These are phyloP conservation scores for Colletotrichum limetticola DNA, from an alignment of 2,329 filamentous ascomycete genomes.

Conservation along the genomic window DNA sequence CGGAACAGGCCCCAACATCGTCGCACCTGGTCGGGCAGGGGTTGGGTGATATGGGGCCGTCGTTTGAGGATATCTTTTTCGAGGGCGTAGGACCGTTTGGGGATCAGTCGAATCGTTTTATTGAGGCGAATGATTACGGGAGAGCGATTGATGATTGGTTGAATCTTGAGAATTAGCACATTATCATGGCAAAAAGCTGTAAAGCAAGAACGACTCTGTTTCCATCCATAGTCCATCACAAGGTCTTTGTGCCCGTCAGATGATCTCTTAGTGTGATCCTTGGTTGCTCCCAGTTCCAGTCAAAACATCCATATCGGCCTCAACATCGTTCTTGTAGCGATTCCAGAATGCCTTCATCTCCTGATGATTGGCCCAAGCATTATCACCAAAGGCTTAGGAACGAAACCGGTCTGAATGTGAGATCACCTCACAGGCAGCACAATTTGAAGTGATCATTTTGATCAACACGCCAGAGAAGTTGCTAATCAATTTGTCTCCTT, in stretches of 20 bases:
- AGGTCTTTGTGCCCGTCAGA: too few relatives aligned
- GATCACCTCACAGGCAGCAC: too few relatives aligned
- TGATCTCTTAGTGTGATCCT: too few relatives aligned
- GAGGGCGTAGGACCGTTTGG: conserved; percentile 37
- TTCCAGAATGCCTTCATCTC: too few relatives aligned
- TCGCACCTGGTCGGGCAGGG: background rate
- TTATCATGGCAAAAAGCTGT: background rate
- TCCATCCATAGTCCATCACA: background rate
- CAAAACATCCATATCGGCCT: too few relatives aligned
- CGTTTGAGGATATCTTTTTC: conserved; percentile 37
- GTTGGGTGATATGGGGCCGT: conserved; percentile 6
- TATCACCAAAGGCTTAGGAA: too few relatives aligned
- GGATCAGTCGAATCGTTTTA: conserved; percentile 42
- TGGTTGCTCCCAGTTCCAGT: too few relatives aligned
- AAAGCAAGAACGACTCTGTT: background rate
- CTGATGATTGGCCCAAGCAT: too few relatives aligned
- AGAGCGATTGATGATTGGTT: conserved; percentile 49
- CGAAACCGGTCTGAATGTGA: too few relatives aligned
- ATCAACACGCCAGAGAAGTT: background rate
- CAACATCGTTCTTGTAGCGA: too few relatives aligned
- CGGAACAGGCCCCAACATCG: background rate
- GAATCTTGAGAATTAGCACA: conserved; percentile 19
- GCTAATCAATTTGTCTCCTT: background rate
- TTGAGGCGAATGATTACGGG: conserved; percentile 48
- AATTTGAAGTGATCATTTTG: too few relatives aligned